Percentiles rank a stretch among this genome's conserved stretches.
phyloP scores from a whole-genome alignment of 305 asterid genomes.

The Solanum hybrid region DNA sequence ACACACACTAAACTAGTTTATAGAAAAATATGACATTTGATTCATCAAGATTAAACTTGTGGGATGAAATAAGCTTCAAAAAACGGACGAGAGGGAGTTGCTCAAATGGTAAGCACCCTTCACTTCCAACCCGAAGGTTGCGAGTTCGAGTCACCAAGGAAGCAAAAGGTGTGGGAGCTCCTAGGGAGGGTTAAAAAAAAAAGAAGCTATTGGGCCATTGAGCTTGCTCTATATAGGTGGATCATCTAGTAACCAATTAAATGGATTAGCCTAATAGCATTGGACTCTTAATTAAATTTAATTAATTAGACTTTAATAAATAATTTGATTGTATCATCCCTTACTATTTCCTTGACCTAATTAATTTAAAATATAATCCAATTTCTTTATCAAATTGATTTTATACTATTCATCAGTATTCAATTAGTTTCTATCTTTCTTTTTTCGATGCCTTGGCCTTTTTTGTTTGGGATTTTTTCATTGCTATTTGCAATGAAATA shows the following conservation, averaged over 20 bases:
- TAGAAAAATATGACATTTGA: neutral
- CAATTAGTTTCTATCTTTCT: neutral
- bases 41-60: neutral
- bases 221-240: neutral
- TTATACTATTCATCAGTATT: neutral
- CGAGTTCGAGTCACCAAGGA: too few relatives aligned
- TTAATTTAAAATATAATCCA: neutral
- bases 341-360: neutral
- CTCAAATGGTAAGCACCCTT: too few relatives aligned
- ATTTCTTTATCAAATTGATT: neutral
- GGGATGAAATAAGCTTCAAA: neutral
- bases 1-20: neutral
- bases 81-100: neutral
- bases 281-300: neutral
- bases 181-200: too few relatives aligned
- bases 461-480: neutral
- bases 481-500: neutral
- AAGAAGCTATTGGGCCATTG: neutral
- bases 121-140: too few relatives aligned
- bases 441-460: neutral
- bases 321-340: neutral
- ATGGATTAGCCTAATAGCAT: neutral
- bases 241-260: neutral
- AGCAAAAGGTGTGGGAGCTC: too few relatives aligned
- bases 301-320: neutral